Evolutionary conservation across 2,329 filamentous ascomycete species (phyloP).

Genomic region (Botrytis hyacinthi): DNA sequence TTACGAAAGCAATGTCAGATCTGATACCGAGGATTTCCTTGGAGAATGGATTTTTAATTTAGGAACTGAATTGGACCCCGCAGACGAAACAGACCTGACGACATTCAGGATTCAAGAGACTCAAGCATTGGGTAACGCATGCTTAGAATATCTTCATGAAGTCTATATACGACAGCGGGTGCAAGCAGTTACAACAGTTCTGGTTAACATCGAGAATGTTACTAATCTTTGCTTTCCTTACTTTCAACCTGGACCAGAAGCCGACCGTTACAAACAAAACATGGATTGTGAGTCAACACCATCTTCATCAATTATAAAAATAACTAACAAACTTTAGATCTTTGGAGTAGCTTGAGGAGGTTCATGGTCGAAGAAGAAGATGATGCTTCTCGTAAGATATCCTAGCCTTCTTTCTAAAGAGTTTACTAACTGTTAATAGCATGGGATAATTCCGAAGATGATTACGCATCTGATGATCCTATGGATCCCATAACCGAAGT

Average conservation of each 20-base stretch:
- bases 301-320: neutral
- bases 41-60: constrained; percentile 28
- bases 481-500: constrained; percentile 51
- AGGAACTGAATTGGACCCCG: constrained; percentile 24
- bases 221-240: constrained; percentile 31
- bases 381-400: constrained; percentile 41
- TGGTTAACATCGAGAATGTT: constrained; percentile 33
- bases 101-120: neutral
- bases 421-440: constrained; percentile 28
- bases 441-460: constrained; percentile 39
- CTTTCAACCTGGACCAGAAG: constrained; percentile 27
- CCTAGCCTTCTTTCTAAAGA: neutral
- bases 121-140: constrained; percentile 34
- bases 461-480: constrained; percentile 52
- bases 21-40: constrained; percentile 41
- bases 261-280: constrained; percentile 27
- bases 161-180: constrained; percentile 33
- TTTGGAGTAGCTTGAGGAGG: constrained; percentile 35
- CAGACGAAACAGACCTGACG: constrained; percentile 21
- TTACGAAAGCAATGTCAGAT: constrained; percentile 46
- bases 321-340: constrained; percentile 21
- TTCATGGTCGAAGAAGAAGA: constrained; percentile 40
- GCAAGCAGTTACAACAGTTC: constrained; percentile 33
- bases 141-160: constrained; percentile 37
- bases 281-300: constrained; percentile 27